Conservation (phyloP, 495 filamentous ascomycete species). For the Trichoderma gamsii region DNA sequence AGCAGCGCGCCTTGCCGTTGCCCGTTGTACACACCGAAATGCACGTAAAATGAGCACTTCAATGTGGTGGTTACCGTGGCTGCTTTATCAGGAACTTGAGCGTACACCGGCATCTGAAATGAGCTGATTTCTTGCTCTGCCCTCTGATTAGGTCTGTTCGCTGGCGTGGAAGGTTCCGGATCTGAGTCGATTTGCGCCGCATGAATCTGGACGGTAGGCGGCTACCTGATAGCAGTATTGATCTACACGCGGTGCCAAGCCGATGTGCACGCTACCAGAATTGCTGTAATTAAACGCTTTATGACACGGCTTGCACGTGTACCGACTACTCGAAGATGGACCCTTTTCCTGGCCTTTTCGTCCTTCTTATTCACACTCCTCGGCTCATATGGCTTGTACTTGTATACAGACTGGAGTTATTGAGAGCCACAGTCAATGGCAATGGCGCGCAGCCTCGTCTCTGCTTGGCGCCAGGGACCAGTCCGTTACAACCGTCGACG, state of each 20-base stretch:
- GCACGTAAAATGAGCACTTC: neutral
- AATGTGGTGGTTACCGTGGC: neutral
- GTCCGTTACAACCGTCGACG: neutral
- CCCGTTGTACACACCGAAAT: too few relatives aligned
- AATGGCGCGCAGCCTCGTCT: slow-evolving; percentile 6
- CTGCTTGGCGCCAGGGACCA: neutral
- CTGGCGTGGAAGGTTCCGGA: slow-evolving; percentile 7
- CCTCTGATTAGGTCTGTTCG: neutral
- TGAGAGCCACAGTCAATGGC: neutral
- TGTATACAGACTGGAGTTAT: neutral
- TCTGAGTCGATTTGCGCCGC: neutral
- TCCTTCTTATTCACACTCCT: too few relatives aligned
- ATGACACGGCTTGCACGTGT: too few relatives aligned
- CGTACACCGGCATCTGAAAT: neutral
- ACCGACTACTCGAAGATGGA: too few relatives aligned
- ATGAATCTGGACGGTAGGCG: neutral
- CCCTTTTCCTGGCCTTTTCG: too few relatives aligned
- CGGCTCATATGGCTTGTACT: too few relatives aligned
- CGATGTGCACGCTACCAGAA: neutral
- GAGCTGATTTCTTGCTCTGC: neutral
- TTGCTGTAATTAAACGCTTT: too few relatives aligned
- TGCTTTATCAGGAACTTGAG: too few relatives aligned
- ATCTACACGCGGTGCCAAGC: neutral
- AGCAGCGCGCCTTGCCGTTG: too few relatives aligned
- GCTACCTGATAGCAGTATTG: neutral